Percentiles rank a stretch among this genome's conserved stretches.
These are phyloP conservation scores for Plasmodium coatneyi DNA, from an alignment of 169 alveolate species.

Conservation along the genomic window DNA sequence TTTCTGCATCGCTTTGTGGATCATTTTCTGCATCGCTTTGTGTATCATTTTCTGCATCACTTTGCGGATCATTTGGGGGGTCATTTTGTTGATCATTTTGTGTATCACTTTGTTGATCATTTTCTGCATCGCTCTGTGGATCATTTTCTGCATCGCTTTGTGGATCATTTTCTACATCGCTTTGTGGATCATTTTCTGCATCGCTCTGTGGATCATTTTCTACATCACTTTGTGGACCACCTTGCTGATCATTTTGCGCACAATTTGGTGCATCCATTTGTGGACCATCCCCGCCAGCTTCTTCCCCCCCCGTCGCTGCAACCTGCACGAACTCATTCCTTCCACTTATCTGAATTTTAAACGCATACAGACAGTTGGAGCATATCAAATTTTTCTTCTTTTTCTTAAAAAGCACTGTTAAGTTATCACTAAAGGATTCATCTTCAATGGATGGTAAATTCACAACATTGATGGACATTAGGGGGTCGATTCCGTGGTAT, in stretches of 20 bases:
- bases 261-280: neutral
- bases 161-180: neutral
- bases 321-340: neutral
- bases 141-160: neutral
- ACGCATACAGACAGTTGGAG: slow-evolving; percentile 53
- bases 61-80: too few species aligned
- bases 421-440: slow-evolving; percentile 28
- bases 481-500: slow-evolving; percentile 28
- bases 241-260: neutral
- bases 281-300: neutral
- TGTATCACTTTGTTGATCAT: neutral
- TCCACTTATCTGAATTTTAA: slow-evolving; percentile 49
- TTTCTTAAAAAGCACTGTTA: slow-evolving; percentile 18
- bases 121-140: neutral
- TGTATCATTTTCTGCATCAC: too few species aligned
- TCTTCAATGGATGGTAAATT: slow-evolving; percentile 64
- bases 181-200: neutral
- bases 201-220: neutral
- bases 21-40: too few species aligned
- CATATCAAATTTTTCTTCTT: slow-evolving; percentile 60
- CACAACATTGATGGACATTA: slow-evolving; percentile 8
- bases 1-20: too few species aligned
- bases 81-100: too few species aligned
- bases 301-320: neutral
- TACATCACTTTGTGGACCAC: neutral